phyloP scores from a whole-genome alignment of 495 filamentous ascomycete species.

The Penicillium chermesinum region DNA sequence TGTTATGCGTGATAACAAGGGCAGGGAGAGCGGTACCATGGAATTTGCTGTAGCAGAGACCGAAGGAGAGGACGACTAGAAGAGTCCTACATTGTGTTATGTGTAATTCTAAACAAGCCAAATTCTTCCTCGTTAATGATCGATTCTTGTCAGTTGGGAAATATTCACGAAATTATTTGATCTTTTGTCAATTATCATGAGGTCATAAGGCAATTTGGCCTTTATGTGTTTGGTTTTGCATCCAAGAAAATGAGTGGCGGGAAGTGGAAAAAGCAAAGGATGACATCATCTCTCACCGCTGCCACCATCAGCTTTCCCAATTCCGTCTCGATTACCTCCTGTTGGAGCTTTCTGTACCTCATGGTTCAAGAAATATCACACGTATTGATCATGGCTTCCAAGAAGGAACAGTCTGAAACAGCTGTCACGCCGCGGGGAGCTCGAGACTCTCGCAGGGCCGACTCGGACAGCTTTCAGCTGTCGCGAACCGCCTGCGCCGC shows the following conservation, averaged over 20 bases:
- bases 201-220: not conserved
- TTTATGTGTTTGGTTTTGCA: not conserved
- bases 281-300: conserved; percentile 35
- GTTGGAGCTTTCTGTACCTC: not conserved
- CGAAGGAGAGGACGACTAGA: conserved; percentile 26
- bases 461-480: conserved; percentile 5
- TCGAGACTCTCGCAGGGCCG: conserved; percentile 5
- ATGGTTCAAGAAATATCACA: not conserved
- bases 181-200: not conserved
- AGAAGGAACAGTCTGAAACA: conserved; percentile 7
- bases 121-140: too few relatives aligned
- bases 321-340: conserved; percentile 7
- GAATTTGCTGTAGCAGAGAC: conserved; percentile 40
- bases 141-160: too few relatives aligned
- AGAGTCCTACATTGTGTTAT: not conserved
- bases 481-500: conserved; percentile 40
- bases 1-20: conserved; percentile 48
- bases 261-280: not conserved
- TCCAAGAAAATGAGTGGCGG: not conserved
- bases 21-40: conserved; percentile 39
- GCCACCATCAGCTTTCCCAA: conserved; percentile 20
- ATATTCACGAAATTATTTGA: conserved; percentile 4
- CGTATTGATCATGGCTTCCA: conserved; percentile 11
- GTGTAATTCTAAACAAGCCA: not conserved
- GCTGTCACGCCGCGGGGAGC: conserved; percentile 7